Percentiles rank a stretch among this genome's conserved stretches.
Evolutionary conservation across 345 rosid genomes (phyloP).

Genomic region (Anastatica hierochuntica): DNA sequence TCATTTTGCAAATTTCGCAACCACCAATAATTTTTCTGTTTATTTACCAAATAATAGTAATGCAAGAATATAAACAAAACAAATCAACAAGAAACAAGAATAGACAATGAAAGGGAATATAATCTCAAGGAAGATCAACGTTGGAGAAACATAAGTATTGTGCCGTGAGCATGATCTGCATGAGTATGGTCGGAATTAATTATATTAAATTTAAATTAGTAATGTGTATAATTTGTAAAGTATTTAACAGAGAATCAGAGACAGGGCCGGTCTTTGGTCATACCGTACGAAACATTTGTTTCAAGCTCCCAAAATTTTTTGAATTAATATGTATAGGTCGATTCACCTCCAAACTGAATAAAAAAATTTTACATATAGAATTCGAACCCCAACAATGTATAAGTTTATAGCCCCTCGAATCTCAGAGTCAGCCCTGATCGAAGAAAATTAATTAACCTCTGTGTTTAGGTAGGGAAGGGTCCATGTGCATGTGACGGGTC

Average conservation of each 20-base stretch:
- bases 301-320: too few species aligned
- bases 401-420: too few species aligned
- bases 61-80: neutral
- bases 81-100: slow-evolving; percentile 13
- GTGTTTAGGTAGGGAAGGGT: slow-evolving; percentile 25
- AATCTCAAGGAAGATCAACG: slow-evolving; percentile 17
- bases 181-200: slow-evolving; percentile 23
- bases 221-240: slow-evolving; percentile 5
- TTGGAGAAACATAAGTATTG: slow-evolving; percentile 19
- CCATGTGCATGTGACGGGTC: slow-evolving; percentile 31
- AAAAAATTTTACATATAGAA: too few species aligned
- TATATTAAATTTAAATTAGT: slow-evolving; percentile 9
- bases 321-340: slow-evolving; percentile 1
- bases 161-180: slow-evolving; percentile 17
- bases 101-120: slow-evolving; percentile 16
- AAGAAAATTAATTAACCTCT: too few species aligned
- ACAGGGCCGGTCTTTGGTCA: too few species aligned
- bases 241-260: slow-evolving; percentile 6
- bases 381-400: too few species aligned
- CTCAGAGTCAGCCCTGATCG: too few species aligned
- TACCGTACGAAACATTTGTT: too few species aligned
- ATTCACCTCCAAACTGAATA: too few species aligned
- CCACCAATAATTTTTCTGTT: too few species aligned
- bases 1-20: too few species aligned
- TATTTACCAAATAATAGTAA: too few species aligned